Percentiles rank a stretch among this genome's conserved stretches.
phyloP scores from a whole-genome alignment of 371 early-diverging fungal genomes.

The Zancudomyces culisetae region DNA sequence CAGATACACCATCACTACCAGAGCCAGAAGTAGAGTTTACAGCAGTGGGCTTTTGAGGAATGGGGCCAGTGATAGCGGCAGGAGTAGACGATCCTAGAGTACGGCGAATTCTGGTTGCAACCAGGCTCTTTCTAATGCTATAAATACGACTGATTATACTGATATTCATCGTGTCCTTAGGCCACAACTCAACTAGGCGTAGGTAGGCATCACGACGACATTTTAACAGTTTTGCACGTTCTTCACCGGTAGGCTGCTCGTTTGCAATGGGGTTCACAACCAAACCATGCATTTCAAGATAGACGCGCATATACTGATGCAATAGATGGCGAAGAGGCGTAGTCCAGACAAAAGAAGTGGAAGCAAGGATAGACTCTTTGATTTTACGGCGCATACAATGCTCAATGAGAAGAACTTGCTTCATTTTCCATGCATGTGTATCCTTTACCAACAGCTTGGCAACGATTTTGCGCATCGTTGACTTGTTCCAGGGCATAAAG shows the following conservation, averaged over 20 bases:
- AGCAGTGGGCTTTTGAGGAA: too few relatives aligned
- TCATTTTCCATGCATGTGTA: slow-evolving; percentile 20
- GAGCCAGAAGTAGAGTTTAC: too few relatives aligned
- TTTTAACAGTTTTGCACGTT: slow-evolving; percentile 19
- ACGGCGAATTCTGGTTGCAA: slow-evolving; percentile 6
- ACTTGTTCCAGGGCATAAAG: slow-evolving; percentile 20
- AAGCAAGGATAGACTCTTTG: slow-evolving; percentile 17
- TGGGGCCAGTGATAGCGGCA: background rate
- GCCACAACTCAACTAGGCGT: slow-evolving; percentile 19
- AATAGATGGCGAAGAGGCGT: slow-evolving; percentile 24
- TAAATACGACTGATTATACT: slow-evolving; percentile 25
- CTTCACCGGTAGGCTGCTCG: slow-evolving; percentile 9
- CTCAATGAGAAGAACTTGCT: slow-evolving; percentile 21
- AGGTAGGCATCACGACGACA: slow-evolving; percentile 26
- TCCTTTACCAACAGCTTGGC: slow-evolving; percentile 18
- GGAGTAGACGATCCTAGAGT: background rate
- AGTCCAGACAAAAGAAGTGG: slow-evolving; percentile 24
- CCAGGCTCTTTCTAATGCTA: slow-evolving; percentile 22
- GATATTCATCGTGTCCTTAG: slow-evolving; percentile 18
- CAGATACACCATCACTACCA: too few relatives aligned
- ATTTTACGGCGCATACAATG: slow-evolving; percentile 20
- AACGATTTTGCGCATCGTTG: slow-evolving; percentile 24
- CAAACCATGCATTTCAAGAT: slow-evolving; percentile 18
- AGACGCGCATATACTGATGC: slow-evolving; percentile 23
- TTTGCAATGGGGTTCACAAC: slow-evolving; percentile 1